Base-by-base conservation (phyloP, 495 filamentous ascomycete species). In the Haplographium delicatum region DNA sequence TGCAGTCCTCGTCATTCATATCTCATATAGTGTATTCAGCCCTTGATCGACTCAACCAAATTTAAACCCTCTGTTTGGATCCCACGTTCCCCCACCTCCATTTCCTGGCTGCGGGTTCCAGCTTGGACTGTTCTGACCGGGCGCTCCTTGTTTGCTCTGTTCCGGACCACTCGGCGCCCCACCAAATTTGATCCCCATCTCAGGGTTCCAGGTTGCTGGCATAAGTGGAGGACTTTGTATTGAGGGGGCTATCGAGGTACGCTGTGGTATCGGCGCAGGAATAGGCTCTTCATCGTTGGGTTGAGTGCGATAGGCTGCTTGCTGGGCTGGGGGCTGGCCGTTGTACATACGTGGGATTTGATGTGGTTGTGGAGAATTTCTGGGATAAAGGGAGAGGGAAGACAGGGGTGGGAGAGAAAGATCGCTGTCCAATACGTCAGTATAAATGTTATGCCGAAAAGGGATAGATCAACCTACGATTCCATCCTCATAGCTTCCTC, bases 401-500 rank as follows among this genome's bases (percentile, higher is more conserved):
- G 61, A 56, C 1, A 80, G 62, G 3, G 72, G 71, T 1, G 76
- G 76, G 65, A 79, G 72, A 33, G 63, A 68, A 26, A 79, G 54
- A 44, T 79, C 76, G 13, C 68, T 74, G 38, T n/a, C n/a, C n/a
- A n/a, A n/a, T n/a, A n/a, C n/a, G n/a, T n/a, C n/a, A n/a, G n/a
- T n/a, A n/a, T n/a, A n/a, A n/a, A n/a, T n/a, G n/a, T n/a, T n/a
- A n/a, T n/a, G n/a, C n/a, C n/a, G n/a, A 38, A 38, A 8, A 16
- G 34, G 5, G 34, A 16, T 5, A 38, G 34, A 5, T 16, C 34
- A 7, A 38, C 5, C 5, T 69, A 86, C 79, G 75, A 72, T 63
- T 96, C 91, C 15, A 96, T 63, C 47, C 81, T 78, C 24, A 81
- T 79, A 0, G 89, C 91, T 54, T 98, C 91, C 58, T 82, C 78